Base-by-base conservation (phyloP, 2,329 filamentous ascomycete species). In the Claviceps humidiphila region DNA sequence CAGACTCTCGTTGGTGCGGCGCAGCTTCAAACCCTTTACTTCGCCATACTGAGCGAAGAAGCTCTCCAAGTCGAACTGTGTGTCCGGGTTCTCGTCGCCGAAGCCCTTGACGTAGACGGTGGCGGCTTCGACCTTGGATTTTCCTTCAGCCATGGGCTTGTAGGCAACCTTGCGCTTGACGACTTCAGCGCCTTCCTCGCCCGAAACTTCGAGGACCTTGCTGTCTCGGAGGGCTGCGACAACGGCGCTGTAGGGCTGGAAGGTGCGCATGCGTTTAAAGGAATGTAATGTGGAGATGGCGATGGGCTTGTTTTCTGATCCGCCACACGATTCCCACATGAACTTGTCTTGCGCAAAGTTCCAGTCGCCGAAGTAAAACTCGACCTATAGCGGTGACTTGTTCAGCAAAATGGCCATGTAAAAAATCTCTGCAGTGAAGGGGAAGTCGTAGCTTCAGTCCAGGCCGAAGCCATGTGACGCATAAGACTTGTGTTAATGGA, bases 211-310 rank as follows among this genome's bases (percentile, higher is more conserved):
- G 49, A 98, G 76, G 55, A 82, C 71, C 34, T 77, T 75, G 71
- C 87, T 93, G 22, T 86, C 80, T 68, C 85, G 86, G 50, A 97
- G 79, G 39, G 93, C 91, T 51, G 82, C 81, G 55, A 96, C 83
- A 44, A 98, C 80, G 53, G 86, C 84, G 52, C 80, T 82, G 73
- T 89, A 90, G 43, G 89, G 88, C 71, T 93, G 83, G 79, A 97
- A 98, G 62, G 84, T 86, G 59, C 82, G 85, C 94, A 98, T 98
- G 67, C 94, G 89, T 73, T 90, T 91, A 78, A 98, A 98, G 50
- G 74, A 82, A 75, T 84, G 81, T 58, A 98, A 81, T 56, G 83
- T 78, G 63, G 83, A 82, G 59, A 98, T 75, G 22, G 83, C 74
- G 40, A 98, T 83, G 44, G 90, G 78, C 67, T 86, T 85, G 75